Conservation (phyloP, 345 rosid genomes). For the Salix exigua region DNA sequence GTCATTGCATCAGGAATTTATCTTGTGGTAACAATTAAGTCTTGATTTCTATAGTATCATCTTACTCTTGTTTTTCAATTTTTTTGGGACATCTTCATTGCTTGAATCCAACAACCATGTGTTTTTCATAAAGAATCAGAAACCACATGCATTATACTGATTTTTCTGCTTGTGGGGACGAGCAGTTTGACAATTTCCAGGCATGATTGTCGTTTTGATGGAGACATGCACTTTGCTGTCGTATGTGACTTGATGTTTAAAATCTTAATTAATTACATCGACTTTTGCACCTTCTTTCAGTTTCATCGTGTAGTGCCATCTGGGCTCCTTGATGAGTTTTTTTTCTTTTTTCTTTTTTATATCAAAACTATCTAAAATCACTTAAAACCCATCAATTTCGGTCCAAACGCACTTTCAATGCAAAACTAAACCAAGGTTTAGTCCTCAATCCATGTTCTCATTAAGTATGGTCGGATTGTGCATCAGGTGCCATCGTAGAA, state of each 20-base stretch:
- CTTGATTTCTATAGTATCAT: background rate
- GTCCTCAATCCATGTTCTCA: no score
- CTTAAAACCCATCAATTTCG: no score
- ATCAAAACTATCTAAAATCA: no score
- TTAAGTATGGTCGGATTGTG: background rate
- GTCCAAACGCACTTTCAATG: no score
- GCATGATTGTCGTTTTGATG: background rate
- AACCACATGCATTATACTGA: slow-evolving; percentile 2
- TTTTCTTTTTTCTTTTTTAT: no score
- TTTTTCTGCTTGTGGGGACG: slow-evolving; percentile 7
- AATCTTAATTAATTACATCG: no score
- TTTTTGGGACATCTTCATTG: background rate
- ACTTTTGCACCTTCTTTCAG: no score
- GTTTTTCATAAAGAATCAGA: background rate
- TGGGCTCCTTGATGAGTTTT: no score
- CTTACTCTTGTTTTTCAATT: background rate
- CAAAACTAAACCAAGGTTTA: no score
- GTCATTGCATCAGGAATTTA: slow-evolving; percentile 41
- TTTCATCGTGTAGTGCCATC: no score
- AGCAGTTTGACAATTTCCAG: background rate
- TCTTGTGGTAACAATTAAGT: slow-evolving; percentile 26
- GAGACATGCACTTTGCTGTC: background rate
- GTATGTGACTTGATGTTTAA: background rate
- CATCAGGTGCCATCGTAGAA: no score
- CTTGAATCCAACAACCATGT: background rate